Percentiles rank a stretch among this genome's conserved stretches.
phyloP scores from a whole-genome alignment of 2,329 filamentous ascomycete genomes.

The Aspergillus udagawae region DNA sequence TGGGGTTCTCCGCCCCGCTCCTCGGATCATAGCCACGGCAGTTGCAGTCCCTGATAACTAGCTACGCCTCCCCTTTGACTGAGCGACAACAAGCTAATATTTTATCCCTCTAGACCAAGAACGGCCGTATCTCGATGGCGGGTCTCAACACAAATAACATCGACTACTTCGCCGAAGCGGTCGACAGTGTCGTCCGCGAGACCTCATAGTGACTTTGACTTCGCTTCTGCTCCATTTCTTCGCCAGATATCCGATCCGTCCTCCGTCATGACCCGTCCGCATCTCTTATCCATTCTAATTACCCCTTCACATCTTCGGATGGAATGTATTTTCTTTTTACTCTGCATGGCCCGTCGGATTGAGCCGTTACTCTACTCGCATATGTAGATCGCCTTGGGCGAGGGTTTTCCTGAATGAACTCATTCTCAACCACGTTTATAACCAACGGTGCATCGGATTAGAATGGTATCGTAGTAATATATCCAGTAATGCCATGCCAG shows the following conservation, averaged over 20 bases:
- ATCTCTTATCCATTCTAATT: slow-evolving; percentile 1
- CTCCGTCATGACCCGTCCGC: not conserved
- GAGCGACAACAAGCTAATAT: slow-evolving; percentile 4
- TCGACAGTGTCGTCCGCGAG: slow-evolving; percentile 71
- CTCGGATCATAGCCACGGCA: not conserved
- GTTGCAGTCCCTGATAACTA: not conserved
- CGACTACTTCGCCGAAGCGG: slow-evolving; percentile 85
- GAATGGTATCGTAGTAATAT: not conserved
- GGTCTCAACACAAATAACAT: slow-evolving; percentile 91
- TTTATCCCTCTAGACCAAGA: slow-evolving; percentile 64
- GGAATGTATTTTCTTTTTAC: not conserved
- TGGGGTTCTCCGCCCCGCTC: not conserved
- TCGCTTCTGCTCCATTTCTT: not conserved
- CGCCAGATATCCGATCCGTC: slow-evolving; percentile 9
- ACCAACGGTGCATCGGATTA: not conserved
- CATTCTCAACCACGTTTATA: not conserved
- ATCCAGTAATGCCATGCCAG: not conserved
- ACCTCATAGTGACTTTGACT: slow-evolving; percentile 20
- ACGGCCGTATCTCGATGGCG: slow-evolving; percentile 96
- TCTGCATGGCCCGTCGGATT: not conserved
- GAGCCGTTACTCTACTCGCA: not conserved
- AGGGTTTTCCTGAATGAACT: not conserved
- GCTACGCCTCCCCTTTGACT: not conserved
- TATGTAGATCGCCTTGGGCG: not conserved
- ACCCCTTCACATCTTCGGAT: slow-evolving; percentile 2